Evolutionary conservation across 192 early-diverging fungal species (phyloP), one percentile per base, ranked within the genome.

Genomic region (Martensiomyces pterosporus): DNA sequence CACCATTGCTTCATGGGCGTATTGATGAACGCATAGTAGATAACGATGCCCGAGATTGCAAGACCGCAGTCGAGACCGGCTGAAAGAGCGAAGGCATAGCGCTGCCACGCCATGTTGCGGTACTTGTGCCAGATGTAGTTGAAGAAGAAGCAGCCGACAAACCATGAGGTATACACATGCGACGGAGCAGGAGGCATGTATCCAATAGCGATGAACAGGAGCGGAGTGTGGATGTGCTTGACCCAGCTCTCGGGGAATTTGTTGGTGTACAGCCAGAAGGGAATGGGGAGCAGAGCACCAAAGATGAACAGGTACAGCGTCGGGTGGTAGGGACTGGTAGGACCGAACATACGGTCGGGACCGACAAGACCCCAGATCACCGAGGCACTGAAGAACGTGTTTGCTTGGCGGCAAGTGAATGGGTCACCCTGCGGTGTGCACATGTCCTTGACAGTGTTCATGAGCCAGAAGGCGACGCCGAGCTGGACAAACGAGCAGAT

Each of bases 291-390:
- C 12, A 89, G 22, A 23, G 80, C 76, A 0, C 89, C 89, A 27
- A 79, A 60, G 27, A 90, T 56, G 40, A 80, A 70, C 53, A 79
- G 55, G 39, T 72, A 80, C 18, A 72, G 57, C 9, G 56, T 47
- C 2, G 49, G 35, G 40, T 76, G 57, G 75, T 85, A 85, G 6
- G 66, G 57, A 44, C 69, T 84, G 55, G 65, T 77, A 52, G 69
- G 39, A 24, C 79, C 78, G 51, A 89, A 85, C 72, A 87, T 79
- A 36, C 77, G 81, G 29, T 54, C 63, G 7, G 89, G 89, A 5
- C 83, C 84, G 35, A 91, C 75, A 6, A 85, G 73, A 47, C 90
- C 90, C 86, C 86, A 93, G 32, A 91, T 85, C 9, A 90, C 75
- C 9, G 84, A 85, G 0, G 83, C 82, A 2, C 85, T 83, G 50